Conservation (phyloP, 2,329 filamentous ascomycete species). For the Aspergillus ochraceus region DNA sequence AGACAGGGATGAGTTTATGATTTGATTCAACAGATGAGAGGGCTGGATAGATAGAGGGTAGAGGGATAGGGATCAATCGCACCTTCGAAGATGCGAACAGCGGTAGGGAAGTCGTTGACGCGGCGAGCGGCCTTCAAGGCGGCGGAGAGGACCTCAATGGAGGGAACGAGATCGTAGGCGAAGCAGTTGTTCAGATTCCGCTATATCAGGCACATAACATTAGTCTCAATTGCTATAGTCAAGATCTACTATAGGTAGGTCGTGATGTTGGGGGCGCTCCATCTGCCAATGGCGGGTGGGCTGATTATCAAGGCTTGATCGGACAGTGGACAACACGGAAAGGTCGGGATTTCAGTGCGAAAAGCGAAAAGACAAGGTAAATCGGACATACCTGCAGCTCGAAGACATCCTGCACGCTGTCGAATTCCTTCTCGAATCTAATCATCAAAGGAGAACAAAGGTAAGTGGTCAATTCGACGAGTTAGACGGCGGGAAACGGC, state of each 20-base stretch:
- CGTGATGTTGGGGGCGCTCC: not conserved
- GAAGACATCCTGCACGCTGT: constrained; percentile 95
- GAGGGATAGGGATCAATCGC: constrained; percentile 36
- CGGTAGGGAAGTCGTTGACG: constrained; percentile 98
- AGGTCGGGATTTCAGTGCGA: constrained; percentile 1
- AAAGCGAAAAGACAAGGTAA: not conserved
- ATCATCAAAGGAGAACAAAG: constrained; percentile 39
- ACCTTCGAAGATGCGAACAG: constrained; percentile 98
- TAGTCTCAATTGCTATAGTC: constrained; percentile 7
- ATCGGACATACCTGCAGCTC: constrained; percentile 83
- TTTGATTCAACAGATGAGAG: constrained; percentile 4
- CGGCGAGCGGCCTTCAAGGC: constrained; percentile 90
- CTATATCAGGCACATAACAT: constrained; percentile 42
- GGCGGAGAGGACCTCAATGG: constrained; percentile 83
- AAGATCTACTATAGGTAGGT: not conserved
- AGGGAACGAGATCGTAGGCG: constrained; percentile 98
- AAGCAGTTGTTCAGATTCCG: constrained; percentile 99
- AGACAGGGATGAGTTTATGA: constrained; percentile 10
- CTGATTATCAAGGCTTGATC: constrained; percentile 15
- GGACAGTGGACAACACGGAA: constrained; percentile 6
- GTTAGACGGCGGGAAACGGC: not conserved
- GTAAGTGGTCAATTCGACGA: not conserved
- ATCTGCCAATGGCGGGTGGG: constrained; percentile 17
- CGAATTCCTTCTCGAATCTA: constrained; percentile 99
- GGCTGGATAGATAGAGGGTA: not conserved